Conservation (phyloP, 2,329 filamentous ascomycete genomes). For the Cladosporium sphaerospermum region DNA sequence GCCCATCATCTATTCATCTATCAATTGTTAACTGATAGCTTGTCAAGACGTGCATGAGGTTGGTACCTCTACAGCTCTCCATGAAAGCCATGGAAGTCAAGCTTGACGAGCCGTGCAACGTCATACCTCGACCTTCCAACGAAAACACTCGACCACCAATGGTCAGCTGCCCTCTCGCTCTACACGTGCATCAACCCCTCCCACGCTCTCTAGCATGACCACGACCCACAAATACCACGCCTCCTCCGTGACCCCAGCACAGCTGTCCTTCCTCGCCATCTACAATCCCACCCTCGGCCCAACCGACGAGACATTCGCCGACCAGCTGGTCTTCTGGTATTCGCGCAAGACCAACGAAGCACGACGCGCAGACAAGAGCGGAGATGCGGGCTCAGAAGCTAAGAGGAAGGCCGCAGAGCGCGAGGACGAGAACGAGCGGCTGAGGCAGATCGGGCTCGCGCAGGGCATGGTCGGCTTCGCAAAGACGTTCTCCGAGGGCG, state of each 20-base stretch:
- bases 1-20: too few species aligned
- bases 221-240: conserved; percentile 5
- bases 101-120: neutral
- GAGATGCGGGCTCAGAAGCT: conserved; percentile 28
- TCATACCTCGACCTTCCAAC: neutral
- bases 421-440: conserved; percentile 73
- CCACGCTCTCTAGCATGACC: conserved; percentile 5
- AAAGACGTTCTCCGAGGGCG: conserved; percentile 72
- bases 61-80: too few species aligned
- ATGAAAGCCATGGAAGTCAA: too few species aligned
- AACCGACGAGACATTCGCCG: conserved; percentile 64
- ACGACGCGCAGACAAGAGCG: conserved; percentile 14
- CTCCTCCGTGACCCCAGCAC: conserved; percentile 53
- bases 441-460: conserved; percentile 89
- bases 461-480: conserved; percentile 96
- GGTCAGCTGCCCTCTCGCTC: neutral
- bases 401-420: conserved; percentile 23
- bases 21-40: too few species aligned
- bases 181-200: neutral
- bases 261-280: conserved; percentile 84
- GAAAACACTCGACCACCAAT: neutral
- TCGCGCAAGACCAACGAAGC: conserved; percentile 41
- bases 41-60: too few species aligned
- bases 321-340: conserved; percentile 92
- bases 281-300: conserved; percentile 81